These are phyloP conservation scores for Aspergillus ruber DNA, from an alignment of 2,329 filamentous ascomycete genomes.

Conservation along the genomic window DNA sequence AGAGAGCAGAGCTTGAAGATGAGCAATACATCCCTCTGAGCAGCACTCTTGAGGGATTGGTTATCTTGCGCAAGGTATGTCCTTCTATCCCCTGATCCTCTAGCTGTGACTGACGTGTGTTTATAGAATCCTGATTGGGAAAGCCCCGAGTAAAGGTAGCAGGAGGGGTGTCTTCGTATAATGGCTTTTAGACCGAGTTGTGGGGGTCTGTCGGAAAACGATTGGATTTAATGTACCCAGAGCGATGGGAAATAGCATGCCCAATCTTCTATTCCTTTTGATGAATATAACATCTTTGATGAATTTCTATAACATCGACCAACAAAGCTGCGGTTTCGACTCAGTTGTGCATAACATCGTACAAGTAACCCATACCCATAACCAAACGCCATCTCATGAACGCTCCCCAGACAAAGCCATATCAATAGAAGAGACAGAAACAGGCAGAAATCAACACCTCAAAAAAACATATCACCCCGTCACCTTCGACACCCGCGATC, in stretches of 20 bases:
- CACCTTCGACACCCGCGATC: too few species aligned
- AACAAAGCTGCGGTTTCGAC: too few species aligned
- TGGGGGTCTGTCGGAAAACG: slow-evolving; percentile 15
- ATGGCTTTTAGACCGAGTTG: slow-evolving; percentile 13
- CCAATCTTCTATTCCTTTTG: slow-evolving; percentile 11
- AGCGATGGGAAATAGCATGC: slow-evolving; percentile 28
- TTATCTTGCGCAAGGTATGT: slow-evolving; percentile 89
- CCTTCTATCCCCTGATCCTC: background rate
- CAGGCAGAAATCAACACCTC: background rate
- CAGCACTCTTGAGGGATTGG: slow-evolving; percentile 85
- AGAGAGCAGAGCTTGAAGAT: slow-evolving; percentile 93
- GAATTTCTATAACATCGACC: too few species aligned
- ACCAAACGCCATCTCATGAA: too few species aligned
- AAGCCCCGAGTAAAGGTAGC: slow-evolving; percentile 26
- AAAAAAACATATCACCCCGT: background rate
- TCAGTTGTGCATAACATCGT: too few species aligned
- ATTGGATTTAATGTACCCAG: slow-evolving; percentile 31
- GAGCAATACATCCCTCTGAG: slow-evolving; percentile 93
- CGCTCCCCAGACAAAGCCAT: too few species aligned
- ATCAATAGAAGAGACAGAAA: background rate
- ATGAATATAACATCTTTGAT: slow-evolving; percentile 5
- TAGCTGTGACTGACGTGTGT: slow-evolving; percentile 18
- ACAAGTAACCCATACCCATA: too few species aligned
- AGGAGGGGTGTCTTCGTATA: slow-evolving; percentile 13
- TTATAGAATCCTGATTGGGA: slow-evolving; percentile 42